Base-by-base conservation (phyloP, 1,139 yeast species). In the Saccharomyces uvarum region DNA sequence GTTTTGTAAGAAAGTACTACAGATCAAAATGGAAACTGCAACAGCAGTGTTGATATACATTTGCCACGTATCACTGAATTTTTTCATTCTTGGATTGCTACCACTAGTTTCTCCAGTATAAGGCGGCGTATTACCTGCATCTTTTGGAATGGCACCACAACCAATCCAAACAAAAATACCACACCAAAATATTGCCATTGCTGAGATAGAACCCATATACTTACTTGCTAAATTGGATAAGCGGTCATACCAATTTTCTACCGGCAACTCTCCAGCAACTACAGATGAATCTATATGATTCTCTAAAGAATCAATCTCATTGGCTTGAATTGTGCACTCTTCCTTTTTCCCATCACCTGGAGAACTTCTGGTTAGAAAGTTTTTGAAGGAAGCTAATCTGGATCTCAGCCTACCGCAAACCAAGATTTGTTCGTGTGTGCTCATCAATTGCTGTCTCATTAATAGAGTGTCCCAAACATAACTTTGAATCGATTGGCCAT, bases 401-500 rank as follows among this genome's bases (percentile, higher is more conserved):
- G 76, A 73, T 51, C 73, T 63, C 27, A 73, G 51, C 33, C 64
- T 63, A 9, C 73, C 61, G 50, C 64, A 60, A 29, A 65, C 53
- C 9, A 60, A 47, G 9, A 60, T 52, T 47, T 66, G 67, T 28
- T 64, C 69, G 51, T 65, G 67, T 1, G 65, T 58, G 31, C 65
- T 59, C 32, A 56, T 59, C 31, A 71, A 57, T 55, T 73, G 77
- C 56, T 73, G 76, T 58, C 77, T 69, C 73, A 71, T 74, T 51
- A 74, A 59, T 16, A 73, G 58, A 0, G 77, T 71, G 54, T 73
- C 76, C 71, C 75, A 73, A 31, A 72, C 56, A 57, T 73, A 73
- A 51, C 73, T 62, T 55, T 72, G 76, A 51, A 74, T 70, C 0
- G 76, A 71, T 56, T 71, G 73, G 16, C 74, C 76, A 61, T 74